Evolutionary conservation across 495 filamentous ascomycete species (phyloP), one percentile per base, ranked within the genome.

Genomic region (Aspergillus biplanus): DNA sequence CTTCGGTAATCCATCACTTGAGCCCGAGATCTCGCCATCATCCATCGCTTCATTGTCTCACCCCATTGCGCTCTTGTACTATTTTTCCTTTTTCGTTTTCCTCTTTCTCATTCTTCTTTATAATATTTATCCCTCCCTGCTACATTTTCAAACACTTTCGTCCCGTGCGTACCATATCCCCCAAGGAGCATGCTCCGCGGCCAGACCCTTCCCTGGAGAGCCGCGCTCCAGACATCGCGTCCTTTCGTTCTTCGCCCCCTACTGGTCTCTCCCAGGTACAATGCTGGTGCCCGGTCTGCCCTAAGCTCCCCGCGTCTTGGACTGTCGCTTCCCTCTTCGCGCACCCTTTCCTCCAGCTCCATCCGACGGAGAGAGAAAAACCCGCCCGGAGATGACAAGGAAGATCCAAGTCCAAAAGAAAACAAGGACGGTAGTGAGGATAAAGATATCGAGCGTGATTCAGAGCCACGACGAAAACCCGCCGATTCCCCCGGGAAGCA

Each of bases 201-300:
- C 73, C 81, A 82, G 74, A 79, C 78, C 65, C 73, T 83, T 69
- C 80, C 81, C 77, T 84, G 82, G 82, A 83, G 82, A 78, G 80
- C 77, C 74, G 77, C 78, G 71, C 79, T 83, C 75, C 78, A 75
- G 73, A 76, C 75, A 65, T 68, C 75, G 71, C 77, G 78, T 59
- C 65, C 78, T 59, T 61, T 78, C 37, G 60, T 75, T 52, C 69
- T 71, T 54, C 72, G 71, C 50, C 64, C 76, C 37, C 68, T 73
- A n/a, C 65, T 73, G 49, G 58, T 67, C 64, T 67, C 73, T 42
- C 56, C 76, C 32, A 67, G 78, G 69, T 66, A 77, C 62, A 74
- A 82, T 82, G 77, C 74, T 61, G 67, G 52, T 58, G 61, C 75
- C 56, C 69, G 72, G 58, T 75, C 71, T 61, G 58, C 69, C 33